Evolutionary conservation across 2,329 filamentous ascomycete species (phyloP), one percentile per base, ranked within the genome.

Genomic region (Chalaropsis ovoidea): DNA sequence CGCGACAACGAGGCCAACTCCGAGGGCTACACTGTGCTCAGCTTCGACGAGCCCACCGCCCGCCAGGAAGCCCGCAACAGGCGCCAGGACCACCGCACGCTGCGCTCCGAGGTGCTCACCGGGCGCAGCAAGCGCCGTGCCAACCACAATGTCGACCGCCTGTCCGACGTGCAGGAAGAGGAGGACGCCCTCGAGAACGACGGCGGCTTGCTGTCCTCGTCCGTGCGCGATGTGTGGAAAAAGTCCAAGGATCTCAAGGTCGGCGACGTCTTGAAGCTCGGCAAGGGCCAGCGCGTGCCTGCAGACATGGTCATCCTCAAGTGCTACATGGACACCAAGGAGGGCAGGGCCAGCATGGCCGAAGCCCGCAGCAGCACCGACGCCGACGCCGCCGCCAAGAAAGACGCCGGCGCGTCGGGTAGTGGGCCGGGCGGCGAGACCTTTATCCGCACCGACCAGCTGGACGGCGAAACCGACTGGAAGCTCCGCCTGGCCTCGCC

Each of bases 381-480:
- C 17, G 22, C n/a, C 24, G 47, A 22, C 43, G 35, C 31, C 35
- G 31, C 27, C 22, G 35, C 17, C 35, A 58, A 52, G 68, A 72
- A 71, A 69, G 42, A 69, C 68, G 54, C 63, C 42, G 64, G 62
- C 5, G 43, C 63, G 15, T 49, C 62, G 8, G 24, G 35, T 1
- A 22, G 63, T 13, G 64, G 58, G 19, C 7, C 81, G n/a, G 80
- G 81, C 31, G 91, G 91, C 35, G 95, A 99, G 76, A 93, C 93
- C 0, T 99, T 99, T 72, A 97, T 99, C 72, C 84, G 94, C 68
- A 99, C 95, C 1, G 94, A 99, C 75, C 94, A 99, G 73, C 81
- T 99, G 10, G 94, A 99, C 72, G 94, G 94, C 70, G 94, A 99
- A 77, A 99, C 94, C 0, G 94, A 99, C 73, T 99, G 94, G 95